phyloP scores from a whole-genome alignment of 176 grass and related monocot genomes.

The Elymus sibiricus region DNA sequence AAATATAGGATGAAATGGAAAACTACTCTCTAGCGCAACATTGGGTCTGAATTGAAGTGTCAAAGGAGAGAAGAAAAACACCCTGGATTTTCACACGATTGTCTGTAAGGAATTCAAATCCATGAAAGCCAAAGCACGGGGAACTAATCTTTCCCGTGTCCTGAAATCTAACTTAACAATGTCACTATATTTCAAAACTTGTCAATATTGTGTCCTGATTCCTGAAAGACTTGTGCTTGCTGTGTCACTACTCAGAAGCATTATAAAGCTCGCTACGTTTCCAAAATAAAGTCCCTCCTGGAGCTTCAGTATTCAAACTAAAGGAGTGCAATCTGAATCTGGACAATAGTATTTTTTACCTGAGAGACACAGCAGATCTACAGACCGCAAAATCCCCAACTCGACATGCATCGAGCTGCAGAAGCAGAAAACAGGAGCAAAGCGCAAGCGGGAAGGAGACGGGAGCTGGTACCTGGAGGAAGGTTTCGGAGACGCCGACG shows the following conservation, averaged over 20 bases:
- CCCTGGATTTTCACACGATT: too few species aligned
- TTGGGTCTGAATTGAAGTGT: too few species aligned
- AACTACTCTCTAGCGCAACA: too few species aligned
- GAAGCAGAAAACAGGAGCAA: neutral
- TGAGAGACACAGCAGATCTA: neutral
- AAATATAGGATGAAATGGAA: too few species aligned
- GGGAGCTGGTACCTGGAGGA: conserved; percentile 55
- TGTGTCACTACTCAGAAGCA: neutral
- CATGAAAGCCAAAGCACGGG: too few species aligned
- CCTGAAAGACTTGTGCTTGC: neutral
- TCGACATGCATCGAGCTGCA: neutral
- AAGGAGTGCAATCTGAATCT: neutral
- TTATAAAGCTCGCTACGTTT: neutral
- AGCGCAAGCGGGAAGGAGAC: neutral
- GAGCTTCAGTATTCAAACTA: neutral
- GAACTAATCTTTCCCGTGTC: too few species aligned
- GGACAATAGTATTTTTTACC: too few species aligned
- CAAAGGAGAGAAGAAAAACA: too few species aligned
- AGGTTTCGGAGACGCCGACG: conserved; percentile 69
- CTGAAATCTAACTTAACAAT: neutral
- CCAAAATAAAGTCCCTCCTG: neutral
- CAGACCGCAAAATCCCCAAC: neutral
- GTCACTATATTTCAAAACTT: neutral
- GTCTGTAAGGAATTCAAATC: too few species aligned
- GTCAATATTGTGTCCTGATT: neutral